Evolutionary conservation across 495 filamentous ascomycete genomes (phyloP).

Genomic region (Penicillium goetzii): DNA sequence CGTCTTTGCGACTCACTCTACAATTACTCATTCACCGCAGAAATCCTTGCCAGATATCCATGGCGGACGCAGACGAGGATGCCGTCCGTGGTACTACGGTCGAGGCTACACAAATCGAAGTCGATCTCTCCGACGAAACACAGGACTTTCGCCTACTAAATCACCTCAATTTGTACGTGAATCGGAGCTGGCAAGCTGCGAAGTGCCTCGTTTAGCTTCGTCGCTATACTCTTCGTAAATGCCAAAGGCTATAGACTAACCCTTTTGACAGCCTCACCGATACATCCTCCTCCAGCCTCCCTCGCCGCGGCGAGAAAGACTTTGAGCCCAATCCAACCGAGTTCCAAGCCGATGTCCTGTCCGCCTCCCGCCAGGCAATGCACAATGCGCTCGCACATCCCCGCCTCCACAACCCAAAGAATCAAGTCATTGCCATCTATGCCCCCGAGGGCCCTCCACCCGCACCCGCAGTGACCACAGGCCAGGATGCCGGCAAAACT

Average conservation of each 20-base stretch:
- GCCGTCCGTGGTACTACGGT: slow-evolving; percentile 36
- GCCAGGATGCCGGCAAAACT: slow-evolving; percentile 19
- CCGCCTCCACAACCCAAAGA: slow-evolving; percentile 63
- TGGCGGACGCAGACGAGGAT: slow-evolving; percentile 57
- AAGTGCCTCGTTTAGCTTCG: background rate
- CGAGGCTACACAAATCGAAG: slow-evolving; percentile 51
- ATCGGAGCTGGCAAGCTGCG: background rate
- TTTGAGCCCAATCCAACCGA: slow-evolving; percentile 91
- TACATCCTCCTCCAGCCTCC: slow-evolving; percentile 52
- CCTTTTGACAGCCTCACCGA: slow-evolving; percentile 34
- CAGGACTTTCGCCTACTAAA: slow-evolving; percentile 85
- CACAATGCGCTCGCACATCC: slow-evolving; percentile 78
- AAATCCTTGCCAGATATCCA: slow-evolving; percentile 24
- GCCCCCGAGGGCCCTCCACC: slow-evolving; percentile 43
- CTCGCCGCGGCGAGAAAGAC: slow-evolving; percentile 89
- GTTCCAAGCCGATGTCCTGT: slow-evolving; percentile 74
- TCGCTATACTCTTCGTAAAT: background rate
- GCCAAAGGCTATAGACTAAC: background rate
- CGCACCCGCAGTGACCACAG: slow-evolving; percentile 14
- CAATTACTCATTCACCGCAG: background rate
- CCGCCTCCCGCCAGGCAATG: slow-evolving; percentile 85
- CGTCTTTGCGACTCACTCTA: slow-evolving; percentile 5
- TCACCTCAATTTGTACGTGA: slow-evolving; percentile 56
- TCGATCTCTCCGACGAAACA: slow-evolving; percentile 76
- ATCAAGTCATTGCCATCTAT: slow-evolving; percentile 58